Percentiles rank a stretch among this genome's conserved stretches.
Conservation (phyloP, 1,139 yeast species). For the Casaregolazyma lundiana region DNA sequence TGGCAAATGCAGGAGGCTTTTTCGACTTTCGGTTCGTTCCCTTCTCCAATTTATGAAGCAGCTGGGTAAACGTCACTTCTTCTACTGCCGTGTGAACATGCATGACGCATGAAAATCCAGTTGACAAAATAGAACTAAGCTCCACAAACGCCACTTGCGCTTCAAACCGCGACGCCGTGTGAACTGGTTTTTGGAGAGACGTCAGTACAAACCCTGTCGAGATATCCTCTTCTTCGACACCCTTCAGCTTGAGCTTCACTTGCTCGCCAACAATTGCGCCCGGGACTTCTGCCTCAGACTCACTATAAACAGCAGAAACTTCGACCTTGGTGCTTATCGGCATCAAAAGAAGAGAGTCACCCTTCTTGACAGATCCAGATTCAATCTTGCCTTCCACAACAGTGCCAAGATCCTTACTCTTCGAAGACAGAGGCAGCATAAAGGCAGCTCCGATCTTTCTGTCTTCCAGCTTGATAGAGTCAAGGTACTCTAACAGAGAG, state of each 20-base stretch:
- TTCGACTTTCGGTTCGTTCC: slow-evolving; percentile 95
- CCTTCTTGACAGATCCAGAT: slow-evolving; percentile 86
- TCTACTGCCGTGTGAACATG: slow-evolving; percentile 98
- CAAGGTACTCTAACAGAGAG: slow-evolving; percentile 82
- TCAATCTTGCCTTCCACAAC: slow-evolving; percentile 97
- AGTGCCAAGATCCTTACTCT: slow-evolving; percentile 95
- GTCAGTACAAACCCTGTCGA: slow-evolving; percentile 88
- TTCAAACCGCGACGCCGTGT: slow-evolving; percentile 83
- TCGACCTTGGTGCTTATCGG: slow-evolving; percentile 84
- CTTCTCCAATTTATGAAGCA: slow-evolving; percentile 89
- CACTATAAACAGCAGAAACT: slow-evolving; percentile 82
- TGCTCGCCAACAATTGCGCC: slow-evolving; percentile 95
- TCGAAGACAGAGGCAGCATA: slow-evolving; percentile 92
- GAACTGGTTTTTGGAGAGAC: slow-evolving; percentile 80
- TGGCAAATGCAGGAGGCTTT: slow-evolving; percentile 97
- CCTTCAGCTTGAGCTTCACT: slow-evolving; percentile 86
- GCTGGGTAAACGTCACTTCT: slow-evolving; percentile 77
- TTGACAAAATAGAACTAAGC: slow-evolving; percentile 84
- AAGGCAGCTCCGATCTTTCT: slow-evolving; percentile 92
- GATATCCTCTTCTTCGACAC: slow-evolving; percentile 95
- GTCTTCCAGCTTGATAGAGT: slow-evolving; percentile 71
- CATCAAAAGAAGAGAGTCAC: slow-evolving; percentile 74
- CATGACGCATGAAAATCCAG: slow-evolving; percentile 97
- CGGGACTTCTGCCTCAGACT: slow-evolving; percentile 91
- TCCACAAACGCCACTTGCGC: slow-evolving; percentile 98